Evolutionary conservation across 2,329 filamentous ascomycete genomes (phyloP).

Genomic region (Dactylellina parvicollis): DNA sequence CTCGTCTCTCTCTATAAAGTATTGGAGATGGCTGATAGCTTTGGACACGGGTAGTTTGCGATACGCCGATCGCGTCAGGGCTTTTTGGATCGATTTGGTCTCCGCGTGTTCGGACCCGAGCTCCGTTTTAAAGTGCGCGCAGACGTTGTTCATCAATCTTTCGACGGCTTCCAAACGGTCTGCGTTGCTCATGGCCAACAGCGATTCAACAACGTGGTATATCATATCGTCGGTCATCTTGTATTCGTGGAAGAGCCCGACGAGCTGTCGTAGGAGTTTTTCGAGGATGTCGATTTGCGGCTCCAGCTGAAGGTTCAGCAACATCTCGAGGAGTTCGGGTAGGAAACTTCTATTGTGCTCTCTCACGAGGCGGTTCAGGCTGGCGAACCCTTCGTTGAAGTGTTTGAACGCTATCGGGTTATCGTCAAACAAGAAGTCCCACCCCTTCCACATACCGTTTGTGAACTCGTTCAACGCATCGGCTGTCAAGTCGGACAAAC

Average conservation of each 20-base stretch:
- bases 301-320: constrained; percentile 38
- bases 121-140: constrained; percentile 1
- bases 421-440: constrained; percentile 59
- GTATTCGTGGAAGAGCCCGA: constrained; percentile 8
- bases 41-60: constrained; percentile 37
- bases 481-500: constrained; percentile 25
- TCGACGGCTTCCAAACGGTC: constrained; percentile 35
- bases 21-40: constrained; percentile 28
- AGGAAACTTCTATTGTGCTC: constrained; percentile 29
- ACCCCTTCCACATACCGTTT: constrained; percentile 40
- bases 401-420: constrained; percentile 35
- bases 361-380: constrained; percentile 14
- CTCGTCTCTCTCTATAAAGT: background rate
- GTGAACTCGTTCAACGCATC: constrained; percentile 37
- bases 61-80: constrained; percentile 30
- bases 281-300: constrained; percentile 35
- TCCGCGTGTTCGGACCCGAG: constrained; percentile 14
- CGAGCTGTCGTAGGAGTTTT: constrained; percentile 24
- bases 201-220: constrained; percentile 16
- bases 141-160: constrained; percentile 31
- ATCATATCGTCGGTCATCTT: constrained; percentile 15
- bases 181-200: constrained; percentile 16
- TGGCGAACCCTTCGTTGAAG: constrained; percentile 30
- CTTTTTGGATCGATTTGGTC: constrained; percentile 45
- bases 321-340: constrained; percentile 38